phyloP scores from a whole-genome alignment of 331 rosid genomes.

The Acacia pycnantha region DNA sequence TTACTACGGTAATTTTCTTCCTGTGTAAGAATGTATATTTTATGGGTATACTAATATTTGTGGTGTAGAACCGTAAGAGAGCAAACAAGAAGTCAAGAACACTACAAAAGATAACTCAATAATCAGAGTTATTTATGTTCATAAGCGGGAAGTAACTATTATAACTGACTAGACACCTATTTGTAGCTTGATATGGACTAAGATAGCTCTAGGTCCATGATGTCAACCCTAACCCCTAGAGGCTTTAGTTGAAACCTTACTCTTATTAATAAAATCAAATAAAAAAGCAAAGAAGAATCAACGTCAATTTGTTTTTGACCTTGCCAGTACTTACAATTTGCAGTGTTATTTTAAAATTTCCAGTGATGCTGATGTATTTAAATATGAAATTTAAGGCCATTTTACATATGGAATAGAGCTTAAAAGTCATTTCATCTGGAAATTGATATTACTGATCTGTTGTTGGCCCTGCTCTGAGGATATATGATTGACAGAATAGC shows the following conservation, averaged over 20 bases:
- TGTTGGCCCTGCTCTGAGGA: slow-evolving; percentile 1
- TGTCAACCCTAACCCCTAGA: not conserved
- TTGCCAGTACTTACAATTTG: not conserved
- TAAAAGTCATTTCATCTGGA: not conserved
- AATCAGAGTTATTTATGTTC: not conserved
- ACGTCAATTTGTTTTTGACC: not conserved
- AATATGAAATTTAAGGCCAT: not conserved
- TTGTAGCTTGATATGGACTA: not conserved
- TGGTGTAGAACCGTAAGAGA: not conserved
- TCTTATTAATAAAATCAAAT: not conserved
- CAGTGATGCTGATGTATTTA: not conserved
- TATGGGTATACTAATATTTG: not conserved
- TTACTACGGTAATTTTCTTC: not conserved
- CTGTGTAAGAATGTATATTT: not conserved
- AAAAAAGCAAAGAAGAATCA: not conserved
- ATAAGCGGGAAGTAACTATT: not conserved
- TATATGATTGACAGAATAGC: slow-evolving; percentile 38
- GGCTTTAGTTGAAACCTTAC: not conserved
- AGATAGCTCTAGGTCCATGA: not conserved
- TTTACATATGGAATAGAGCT: not conserved
- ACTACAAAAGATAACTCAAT: not conserved
- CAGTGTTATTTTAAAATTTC: not conserved
- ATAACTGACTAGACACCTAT: not conserved
- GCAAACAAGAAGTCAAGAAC: not conserved
- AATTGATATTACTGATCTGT: not conserved